Base-by-base conservation (phyloP, 306 rosid genomes). In the Quercus wislizeni region DNA sequence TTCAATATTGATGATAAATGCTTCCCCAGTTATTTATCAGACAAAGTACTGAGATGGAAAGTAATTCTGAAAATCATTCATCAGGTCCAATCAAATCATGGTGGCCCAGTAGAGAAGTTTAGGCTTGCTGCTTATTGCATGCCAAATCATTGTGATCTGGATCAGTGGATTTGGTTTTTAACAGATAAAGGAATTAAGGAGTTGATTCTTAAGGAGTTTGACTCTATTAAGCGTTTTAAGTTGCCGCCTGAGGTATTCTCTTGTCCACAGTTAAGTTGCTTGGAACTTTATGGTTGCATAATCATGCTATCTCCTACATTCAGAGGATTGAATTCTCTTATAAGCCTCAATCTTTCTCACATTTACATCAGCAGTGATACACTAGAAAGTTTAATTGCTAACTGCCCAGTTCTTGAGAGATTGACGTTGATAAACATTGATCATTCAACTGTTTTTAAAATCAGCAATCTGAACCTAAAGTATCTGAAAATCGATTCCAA, bases 381-480 rank as follows among this genome's bases (percentile, higher is more conserved):
- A 23, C 82, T 78, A 67, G 79, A 46, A 12, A 7, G 54, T 27
- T 46, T 82, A 41, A 25, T 77, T 82, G 8, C 0, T 19, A 77
- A 77, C 30, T 82, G 78, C 23, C 64, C 75, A 2, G 75, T 77
- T 72, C 78, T 82, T 75, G 84, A 76, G 74, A 81, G 73, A 46
- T 64, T 81, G 84, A 76, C 76, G 51, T 35, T 76, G 25, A 51
- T 76, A 25, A 12, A 69, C 28, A 21, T 61, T 70, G 58, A 18
- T 49, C 18, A 17, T 51, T 43, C 38, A 18, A 17, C 74, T 65
- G 64, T 41, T 41, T 31, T 82, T 21, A 73, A 27, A 74, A 77
- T 77, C 70, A 73, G 57, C 52, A 77, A 77, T 38, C 38, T 55
- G 0, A 82, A 73, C 21, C 79, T 82, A 18, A 72, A 30, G 78